These are phyloP conservation scores for Halocafeteria seosinensis DNA, from an alignment of 108 stramenopile genomes.

Conservation along the genomic window DNA sequence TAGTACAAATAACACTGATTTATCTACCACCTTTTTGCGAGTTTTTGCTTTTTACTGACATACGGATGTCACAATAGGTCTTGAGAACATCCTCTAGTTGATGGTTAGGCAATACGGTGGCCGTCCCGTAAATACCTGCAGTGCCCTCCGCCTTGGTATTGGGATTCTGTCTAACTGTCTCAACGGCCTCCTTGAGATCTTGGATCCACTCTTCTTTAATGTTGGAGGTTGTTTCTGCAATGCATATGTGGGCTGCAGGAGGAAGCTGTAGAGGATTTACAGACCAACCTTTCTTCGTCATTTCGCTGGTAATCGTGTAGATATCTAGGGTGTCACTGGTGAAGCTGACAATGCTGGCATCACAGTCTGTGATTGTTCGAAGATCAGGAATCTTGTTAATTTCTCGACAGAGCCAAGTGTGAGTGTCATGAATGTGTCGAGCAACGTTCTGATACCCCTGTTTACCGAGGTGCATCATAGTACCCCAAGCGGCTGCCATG, in stretches of 20 bases:
- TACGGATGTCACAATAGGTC: neutral
- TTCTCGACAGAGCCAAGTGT: neutral
- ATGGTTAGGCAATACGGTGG: neutral
- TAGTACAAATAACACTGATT: no score
- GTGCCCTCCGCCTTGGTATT: neutral
- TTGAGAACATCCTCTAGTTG: neutral
- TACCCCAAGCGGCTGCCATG: constrained; percentile 14
- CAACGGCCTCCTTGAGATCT: neutral
- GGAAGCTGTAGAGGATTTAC: constrained; percentile 11
- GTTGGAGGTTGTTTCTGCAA: neutral
- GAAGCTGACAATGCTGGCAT: neutral
- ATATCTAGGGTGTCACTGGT: neutral
- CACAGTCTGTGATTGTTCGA: neutral
- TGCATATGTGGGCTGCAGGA: constrained; percentile 5
- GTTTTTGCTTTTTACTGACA: neutral
- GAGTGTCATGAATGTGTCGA: neutral
- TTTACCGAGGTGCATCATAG: constrained; percentile 1
- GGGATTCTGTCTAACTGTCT: neutral
- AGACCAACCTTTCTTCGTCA: constrained; percentile 14
- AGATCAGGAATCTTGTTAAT: constrained; percentile 7
- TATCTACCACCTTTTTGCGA: no score
- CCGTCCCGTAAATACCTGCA: neutral
- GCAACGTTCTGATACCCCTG: constrained; percentile 7
- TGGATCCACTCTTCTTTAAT: neutral
- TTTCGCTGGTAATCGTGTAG: neutral